Evolutionary conservation across 2,329 filamentous ascomycete genomes (phyloP), one percentile per base, ranked within the genome.

Genomic region (Aureobasidium subglaciale): DNA sequence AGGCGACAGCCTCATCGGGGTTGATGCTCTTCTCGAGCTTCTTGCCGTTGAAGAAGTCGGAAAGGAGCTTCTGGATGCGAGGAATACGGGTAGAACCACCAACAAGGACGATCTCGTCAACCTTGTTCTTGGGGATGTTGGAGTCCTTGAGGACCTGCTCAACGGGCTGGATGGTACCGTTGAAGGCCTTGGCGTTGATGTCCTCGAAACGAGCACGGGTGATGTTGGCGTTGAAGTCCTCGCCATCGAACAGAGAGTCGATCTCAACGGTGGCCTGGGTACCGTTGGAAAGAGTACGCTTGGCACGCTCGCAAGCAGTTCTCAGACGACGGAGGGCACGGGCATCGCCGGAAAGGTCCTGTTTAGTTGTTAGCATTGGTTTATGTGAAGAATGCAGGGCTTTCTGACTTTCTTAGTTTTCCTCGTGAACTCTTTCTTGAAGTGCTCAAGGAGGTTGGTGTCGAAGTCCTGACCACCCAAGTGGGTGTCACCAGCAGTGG

Each of bases 11-110:
- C 83, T 99, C 93, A 72, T 99, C 93, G 68, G 93, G 93, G 85
- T 99, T 99, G 81, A 97, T 97, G 82, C 88, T 93, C 79, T 96
- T 97, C 85, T 97, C 92, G 65, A 96, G 89, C 87, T 99, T 96
- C 90, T 99, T 99, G 78, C 91, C 91, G 74, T 95, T 88, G 80
- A 99, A 99, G 84, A 91, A 96, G 78, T 99, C 93, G 79, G 86
- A 91, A 65, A 99, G 86, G 64, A 99, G 87, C 85, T 97, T 97
- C 86, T 99, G 93, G 75, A 99, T 95, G 74, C 86, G 85, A 71
- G 93, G 93, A 67, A 99, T 99, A 90, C 93, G 93, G 70, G 93
- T 99, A 62, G 91, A 96, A 67, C 93, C 93, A 85, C 93, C 93
- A 70, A 99, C 93, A 69, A 99, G 88, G 68, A 99, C 93, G 64